Evolutionary conservation across 2,329 filamentous ascomycete species (phyloP), one percentile per base, ranked within the genome.

Genomic region (Ambrosiella cleistominuta): DNA sequence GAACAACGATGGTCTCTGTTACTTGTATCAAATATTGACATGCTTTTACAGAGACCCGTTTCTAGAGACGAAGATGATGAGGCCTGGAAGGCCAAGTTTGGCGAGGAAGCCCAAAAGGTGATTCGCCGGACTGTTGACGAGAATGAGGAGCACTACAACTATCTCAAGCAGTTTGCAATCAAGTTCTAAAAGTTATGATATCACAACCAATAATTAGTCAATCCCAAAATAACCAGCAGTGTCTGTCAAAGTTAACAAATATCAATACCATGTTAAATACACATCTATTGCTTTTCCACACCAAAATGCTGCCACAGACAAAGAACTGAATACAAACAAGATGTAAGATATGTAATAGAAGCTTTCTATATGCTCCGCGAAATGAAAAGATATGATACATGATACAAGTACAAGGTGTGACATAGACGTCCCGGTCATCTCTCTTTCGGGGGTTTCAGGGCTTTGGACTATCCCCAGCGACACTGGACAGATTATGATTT

Each of bases 161-260:
- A 90, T 67, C 71, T 93, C 69, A 90, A 86, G 77, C 77, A 80
- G 65, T 93, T 88, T 70, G 82, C 82, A 61, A 75, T 88, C 66
- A 78, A 79, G 69, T 72, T 80, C 62, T 80, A 69, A 40, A 58
- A 58, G 56, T 42, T 15, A 11, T 15, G 27, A 53, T 12, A 42
- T 39, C 13, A 27, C 19, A 12, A 50, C 40, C 17, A 6, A 13
- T 54, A 9, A 42, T 47, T 47, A 27, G 27, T 47, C 1, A 36
- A 8, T 19, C 5, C 15, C 27, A 50, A n/a, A 42, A 17, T 47
- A 52, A 11, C 12, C 19, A 13, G 44, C 11, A 57, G 12, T 37
- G 7, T 12, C 50, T 53, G 7, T 17, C 45, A 9, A 44, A n/a
- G 19, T 42, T 42, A 42, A 37, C 15, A 50, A 3, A 27, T 27